Base-by-base conservation (phyloP, 257 asterid species). In the Ilex asprella region DNA sequence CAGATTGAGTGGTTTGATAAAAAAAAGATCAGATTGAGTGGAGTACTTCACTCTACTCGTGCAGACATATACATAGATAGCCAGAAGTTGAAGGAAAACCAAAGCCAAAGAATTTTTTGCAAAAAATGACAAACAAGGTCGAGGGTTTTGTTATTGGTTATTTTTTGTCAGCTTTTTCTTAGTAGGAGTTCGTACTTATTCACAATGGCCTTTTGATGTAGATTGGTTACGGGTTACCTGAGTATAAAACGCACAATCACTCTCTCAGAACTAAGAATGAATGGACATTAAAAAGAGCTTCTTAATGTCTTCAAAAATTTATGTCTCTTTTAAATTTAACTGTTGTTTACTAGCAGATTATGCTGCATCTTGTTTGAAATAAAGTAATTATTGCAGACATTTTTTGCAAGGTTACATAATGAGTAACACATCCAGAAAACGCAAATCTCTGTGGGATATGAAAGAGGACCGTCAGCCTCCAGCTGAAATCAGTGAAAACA, bases 351-450 rank as follows among this genome's bases (percentile, higher is more conserved):
- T 53, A 14, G 11, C 83, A 79, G 91, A 77, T 73, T 65, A 67
- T 74, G 78, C 75, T 73, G 77, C 75, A 67, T 66, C 6, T 5
- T 53, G 27, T 4, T n/a, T 53, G 63, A 70, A 62, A 72, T 59
- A 54, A 60, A 60, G 61, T 31, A 59, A 53, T 50, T 62, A 32
- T 44, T 47, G 64, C 65, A 55, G 79, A 46, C 51, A 41, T 70
- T 66, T 50, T 31, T 73, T 75, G 66, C 68, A 63, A 67, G 66
- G 61, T 68, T 73, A 53, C 67, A 61, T 67, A 47, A 89, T 89
- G 95, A 85, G 83, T 63, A 91, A 82, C 63, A 77, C 79, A 50
- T 41, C 56, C 65, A 81, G 87, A 78, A 78, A 81, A 71, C 95
- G 85, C 63, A 82, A 70, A 67, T 76, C 94, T 32, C 59, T 73